Evolutionary conservation across 805 yeast species (phyloP), one percentile per base, ranked within the genome.

Genomic region (Saccharomyces jurei): DNA sequence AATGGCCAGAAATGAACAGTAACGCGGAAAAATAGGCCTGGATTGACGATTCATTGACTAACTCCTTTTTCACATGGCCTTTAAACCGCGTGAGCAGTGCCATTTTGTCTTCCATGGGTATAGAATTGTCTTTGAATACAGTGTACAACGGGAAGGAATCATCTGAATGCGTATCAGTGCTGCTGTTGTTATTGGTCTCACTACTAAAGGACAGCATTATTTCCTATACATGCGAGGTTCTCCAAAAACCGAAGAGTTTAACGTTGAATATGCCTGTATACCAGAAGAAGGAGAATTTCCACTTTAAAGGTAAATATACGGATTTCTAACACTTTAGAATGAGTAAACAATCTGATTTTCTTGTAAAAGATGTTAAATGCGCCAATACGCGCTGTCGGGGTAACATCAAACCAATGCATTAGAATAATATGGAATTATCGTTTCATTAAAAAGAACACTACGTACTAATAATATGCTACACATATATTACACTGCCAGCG

Each of bases 41-140:
- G 3, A 67, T 60, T 5, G 55, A 53, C 9, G 56, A 55, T 13
- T 62, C 57, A 48, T 69, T 55, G 0, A 70, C 67, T 28, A 64
- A 59, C 46, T 69, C 72, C 50, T 67, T 67, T 58, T 71, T 71
- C 0, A 71, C 69, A 54, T 69, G 73, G 25, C 71, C 71, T 59
- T 69, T 70, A 50, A 71, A 68, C 48, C 57, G 55, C 2, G 61
- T 61, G 25, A 70, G 53, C 14, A 63, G 29, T 10, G 51, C 48
- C 6, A 63, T 31, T 55, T 63, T 65, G 26, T 57, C 58, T 9
- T 59, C 59, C 6, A 57, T 46, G 17, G 60, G 29, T 26, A 55
- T 25, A n/a, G 36, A 28, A n/a, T 29, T 3, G 46, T 52, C 47
- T 17, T 44, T 46, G 21, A 46, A 48, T 17, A 36, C 44, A 8